Base-by-base conservation (phyloP, 1,139 yeast genomes). In the Scheffersomyces illinoinensis region DNA sequence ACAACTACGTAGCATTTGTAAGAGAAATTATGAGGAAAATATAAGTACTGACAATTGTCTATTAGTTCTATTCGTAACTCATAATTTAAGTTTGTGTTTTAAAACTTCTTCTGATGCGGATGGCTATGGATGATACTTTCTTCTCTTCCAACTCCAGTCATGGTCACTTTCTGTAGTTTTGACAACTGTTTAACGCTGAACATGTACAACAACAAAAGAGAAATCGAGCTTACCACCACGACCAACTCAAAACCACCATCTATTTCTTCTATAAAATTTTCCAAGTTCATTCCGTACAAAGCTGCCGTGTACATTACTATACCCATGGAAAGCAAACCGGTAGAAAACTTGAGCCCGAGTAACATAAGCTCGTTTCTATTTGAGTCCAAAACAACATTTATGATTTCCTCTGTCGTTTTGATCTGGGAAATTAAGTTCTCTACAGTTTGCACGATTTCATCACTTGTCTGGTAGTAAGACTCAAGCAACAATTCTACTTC, bases 331-430 rank as follows among this genome's bases (percentile, higher is more conserved):
- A 81, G 66, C 43, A 81, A 65, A 0, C 83, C 84, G 5, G 79
- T 73, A 19, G 81, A 77, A 55, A 77, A 79, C 62, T 77, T 78
- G 61, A 81, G 69, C 0, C 84, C 83, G 50, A 81, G 67, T 50
- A 81, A 68, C 85, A 81, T 81, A 60, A 81, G 72, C 61, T 81
- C 84, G 62, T 81, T 81, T 66, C 85, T 68, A 63, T 81, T 81
- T 2, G 84, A 76, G 59, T 81, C 85, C 59, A 81, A 68, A 19
- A 80, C 81, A 55, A 80, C 77, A 58, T 78, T 77, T 50, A 81
- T 80, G 59, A 81, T 79, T 61, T 81, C 85, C 61, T 81, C 84
- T 4, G 82, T 78, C 14, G 84, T 79, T 62, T 73, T 77, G 49
- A 81, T 79, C 64, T 81, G 84, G 1, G 79, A 71, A 53, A 71